Conservation (phyloP, 176 grass and related monocot species). For the Puccinellia tenuiflora region DNA sequence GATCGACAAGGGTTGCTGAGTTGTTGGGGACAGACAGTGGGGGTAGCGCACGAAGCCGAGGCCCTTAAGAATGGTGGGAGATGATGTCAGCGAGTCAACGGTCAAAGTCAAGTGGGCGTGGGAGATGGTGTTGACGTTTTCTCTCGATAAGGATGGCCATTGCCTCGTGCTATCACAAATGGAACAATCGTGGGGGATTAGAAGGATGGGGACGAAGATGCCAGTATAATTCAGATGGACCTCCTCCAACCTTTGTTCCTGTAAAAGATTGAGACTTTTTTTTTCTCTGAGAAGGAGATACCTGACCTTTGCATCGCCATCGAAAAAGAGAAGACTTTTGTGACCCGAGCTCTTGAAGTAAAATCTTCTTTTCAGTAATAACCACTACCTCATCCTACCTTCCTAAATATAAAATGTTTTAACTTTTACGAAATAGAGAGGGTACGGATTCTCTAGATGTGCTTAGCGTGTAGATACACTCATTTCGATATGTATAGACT, state of each 20-base stretch:
- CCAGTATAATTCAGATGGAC: neutral
- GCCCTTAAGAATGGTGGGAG: constrained; percentile 47
- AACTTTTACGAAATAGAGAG: too few species aligned
- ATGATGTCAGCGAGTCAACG: constrained; percentile 60
- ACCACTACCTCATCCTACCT: too few species aligned
- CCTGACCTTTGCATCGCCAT: too few species aligned
- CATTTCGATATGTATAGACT: too few species aligned
- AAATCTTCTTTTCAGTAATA: neutral
- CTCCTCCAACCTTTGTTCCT: neutral
- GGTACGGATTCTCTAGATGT: too few species aligned
- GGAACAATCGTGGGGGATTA: neutral
- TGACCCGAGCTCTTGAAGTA: neutral
- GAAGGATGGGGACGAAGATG: constrained; percentile 12
- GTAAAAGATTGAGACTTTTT: too few species aligned
- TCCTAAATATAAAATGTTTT: too few species aligned
- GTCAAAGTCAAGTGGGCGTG: constrained; percentile 57
- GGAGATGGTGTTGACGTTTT: constrained; percentile 41
- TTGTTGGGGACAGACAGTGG: constrained; percentile 3
- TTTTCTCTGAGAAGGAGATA: too few species aligned
- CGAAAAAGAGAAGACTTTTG: too few species aligned
- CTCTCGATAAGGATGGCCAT: constrained; percentile 30
- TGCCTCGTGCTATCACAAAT: neutral
- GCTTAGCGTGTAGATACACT: too few species aligned
- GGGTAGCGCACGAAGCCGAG: constrained; percentile 23
- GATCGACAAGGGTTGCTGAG: neutral